These are phyloP conservation scores for Tilletia horrida DNA, from an alignment of 1,284 basidiomycete species.

Conservation along the genomic window DNA sequence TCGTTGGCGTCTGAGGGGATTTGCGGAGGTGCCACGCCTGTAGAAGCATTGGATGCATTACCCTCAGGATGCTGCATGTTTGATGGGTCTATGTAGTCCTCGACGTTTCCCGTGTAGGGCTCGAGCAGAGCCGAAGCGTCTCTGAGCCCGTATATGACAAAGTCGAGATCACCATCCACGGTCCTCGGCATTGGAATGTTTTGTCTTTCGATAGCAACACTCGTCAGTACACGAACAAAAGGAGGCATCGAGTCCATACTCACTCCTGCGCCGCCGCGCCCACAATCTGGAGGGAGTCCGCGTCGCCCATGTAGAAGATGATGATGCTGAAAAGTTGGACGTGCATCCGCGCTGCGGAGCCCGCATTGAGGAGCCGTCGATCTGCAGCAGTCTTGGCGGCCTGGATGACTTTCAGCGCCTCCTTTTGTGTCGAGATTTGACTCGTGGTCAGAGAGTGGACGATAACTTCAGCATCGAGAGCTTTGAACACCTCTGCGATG, in stretches of 20 bases:
- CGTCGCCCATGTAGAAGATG: slow-evolving; percentile 12
- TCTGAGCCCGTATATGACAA: neutral
- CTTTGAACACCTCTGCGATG: neutral
- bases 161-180: neutral
- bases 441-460: neutral
- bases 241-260: neutral
- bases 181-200: neutral
- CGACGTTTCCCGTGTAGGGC: neutral
- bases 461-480: neutral
- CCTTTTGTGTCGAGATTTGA: neutral
- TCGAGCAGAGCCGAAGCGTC: neutral
- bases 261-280: slow-evolving; percentile 11
- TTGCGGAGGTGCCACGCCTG: neutral
- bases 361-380: too few relatives aligned
- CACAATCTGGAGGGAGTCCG: neutral
- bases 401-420: neutral
- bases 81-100: slow-evolving; percentile 11
- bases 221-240: neutral
- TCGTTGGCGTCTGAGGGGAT: too few relatives aligned
- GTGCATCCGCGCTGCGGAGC: neutral
- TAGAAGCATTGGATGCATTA: neutral
- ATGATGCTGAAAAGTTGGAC: neutral
- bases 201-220: neutral
- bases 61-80: neutral
- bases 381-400: neutral